These are phyloP conservation scores for Grosmannia penicillata DNA, from an alignment of 2,329 filamentous ascomycete genomes.

Conservation along the genomic window DNA sequence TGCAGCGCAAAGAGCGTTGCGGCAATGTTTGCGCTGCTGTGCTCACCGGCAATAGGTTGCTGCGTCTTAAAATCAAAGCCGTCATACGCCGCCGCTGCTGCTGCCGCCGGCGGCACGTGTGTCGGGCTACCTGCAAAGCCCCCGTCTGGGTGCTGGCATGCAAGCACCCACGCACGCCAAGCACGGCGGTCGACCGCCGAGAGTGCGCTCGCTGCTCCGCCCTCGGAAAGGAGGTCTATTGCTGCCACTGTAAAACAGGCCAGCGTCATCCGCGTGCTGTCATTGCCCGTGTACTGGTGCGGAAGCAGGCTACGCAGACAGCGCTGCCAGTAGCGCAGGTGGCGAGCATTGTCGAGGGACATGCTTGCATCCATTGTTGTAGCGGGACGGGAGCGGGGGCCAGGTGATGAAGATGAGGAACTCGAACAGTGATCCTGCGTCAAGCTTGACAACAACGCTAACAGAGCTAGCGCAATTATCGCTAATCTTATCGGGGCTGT, in stretches of 20 bases:
- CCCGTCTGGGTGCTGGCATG: constrained; percentile 70
- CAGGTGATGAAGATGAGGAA: too few relatives aligned
- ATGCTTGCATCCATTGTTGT: constrained; percentile 14
- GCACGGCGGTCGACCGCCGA: constrained; percentile 25
- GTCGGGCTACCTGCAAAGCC: constrained; percentile 81
- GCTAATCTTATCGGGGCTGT: too few relatives aligned
- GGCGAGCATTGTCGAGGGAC: constrained; percentile 44
- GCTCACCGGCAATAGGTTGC: constrained; percentile 28
- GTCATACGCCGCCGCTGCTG: constrained; percentile 16
- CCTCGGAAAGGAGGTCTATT: constrained; percentile 53
- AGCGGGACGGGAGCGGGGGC: too few relatives aligned
- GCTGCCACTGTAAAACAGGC: constrained; percentile 82
- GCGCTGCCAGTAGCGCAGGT: constrained; percentile 85
- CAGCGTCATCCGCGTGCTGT: constrained; percentile 80
- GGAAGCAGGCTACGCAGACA: constrained; percentile 75
- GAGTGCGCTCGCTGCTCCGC: constrained; percentile 11
- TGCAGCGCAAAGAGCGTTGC: constrained; percentile 82
- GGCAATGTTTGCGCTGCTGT: constrained; percentile 54
- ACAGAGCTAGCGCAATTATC: too few relatives aligned
- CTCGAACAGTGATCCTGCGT: too few relatives aligned
- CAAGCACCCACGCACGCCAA: constrained; percentile 65
- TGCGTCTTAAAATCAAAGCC: constrained; percentile 17
- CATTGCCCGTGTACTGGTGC: constrained; percentile 68
- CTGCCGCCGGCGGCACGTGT: constrained; percentile 30
- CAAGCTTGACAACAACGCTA: too few relatives aligned